A percentile compares a stretch with the other conserved stretches of the same genome.
Evolutionary conservation across 2,329 filamentous ascomycete genomes (phyloP).

Genomic region (Neonectria hederae): DNA sequence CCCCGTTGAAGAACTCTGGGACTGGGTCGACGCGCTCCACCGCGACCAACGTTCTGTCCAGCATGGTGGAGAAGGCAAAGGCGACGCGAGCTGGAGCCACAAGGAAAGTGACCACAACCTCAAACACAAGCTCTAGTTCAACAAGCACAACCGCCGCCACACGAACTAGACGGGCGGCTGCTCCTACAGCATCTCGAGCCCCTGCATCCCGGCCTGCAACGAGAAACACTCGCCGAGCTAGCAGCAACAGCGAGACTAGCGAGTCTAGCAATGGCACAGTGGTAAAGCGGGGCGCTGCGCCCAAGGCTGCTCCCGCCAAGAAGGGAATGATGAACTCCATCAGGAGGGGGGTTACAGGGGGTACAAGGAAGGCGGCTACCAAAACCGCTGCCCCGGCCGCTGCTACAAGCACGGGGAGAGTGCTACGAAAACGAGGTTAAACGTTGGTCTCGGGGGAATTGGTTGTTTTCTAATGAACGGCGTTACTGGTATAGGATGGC

Average conservation of each 20-base stretch:
- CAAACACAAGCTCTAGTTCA: constrained; percentile 56
- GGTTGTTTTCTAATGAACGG: constrained; percentile 27
- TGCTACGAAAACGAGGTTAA: constrained; percentile 64
- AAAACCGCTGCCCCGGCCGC: constrained; percentile 52
- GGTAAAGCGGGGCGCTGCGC: constrained; percentile 61
- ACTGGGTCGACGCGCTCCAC: constrained; percentile 51
- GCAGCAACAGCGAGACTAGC: constrained; percentile 70
- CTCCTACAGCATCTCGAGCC: constrained; percentile 50
- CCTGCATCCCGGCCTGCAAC: constrained; percentile 52
- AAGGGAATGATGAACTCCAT: constrained; percentile 65
- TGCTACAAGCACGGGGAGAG: constrained; percentile 58
- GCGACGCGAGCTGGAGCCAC: constrained; percentile 59
- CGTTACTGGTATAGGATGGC: constrained; percentile 31
- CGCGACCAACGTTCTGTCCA: constrained; percentile 59
- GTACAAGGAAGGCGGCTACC: constrained; percentile 60
- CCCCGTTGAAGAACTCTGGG: constrained; percentile 66
- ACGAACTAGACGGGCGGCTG: constrained; percentile 49
- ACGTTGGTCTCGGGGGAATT: not conserved
- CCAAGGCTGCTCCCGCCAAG: constrained; percentile 54
- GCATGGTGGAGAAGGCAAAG: constrained; percentile 70
- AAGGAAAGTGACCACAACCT: constrained; percentile 58
- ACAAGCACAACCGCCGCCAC: constrained; percentile 46
- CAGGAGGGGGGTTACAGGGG: constrained; percentile 60
- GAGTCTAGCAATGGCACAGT: constrained; percentile 73
- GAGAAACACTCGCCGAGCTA: constrained; percentile 62